Base-by-base conservation (phyloP, 2,329 filamentous ascomycete species). In the Bretziella fagacearum region DNA sequence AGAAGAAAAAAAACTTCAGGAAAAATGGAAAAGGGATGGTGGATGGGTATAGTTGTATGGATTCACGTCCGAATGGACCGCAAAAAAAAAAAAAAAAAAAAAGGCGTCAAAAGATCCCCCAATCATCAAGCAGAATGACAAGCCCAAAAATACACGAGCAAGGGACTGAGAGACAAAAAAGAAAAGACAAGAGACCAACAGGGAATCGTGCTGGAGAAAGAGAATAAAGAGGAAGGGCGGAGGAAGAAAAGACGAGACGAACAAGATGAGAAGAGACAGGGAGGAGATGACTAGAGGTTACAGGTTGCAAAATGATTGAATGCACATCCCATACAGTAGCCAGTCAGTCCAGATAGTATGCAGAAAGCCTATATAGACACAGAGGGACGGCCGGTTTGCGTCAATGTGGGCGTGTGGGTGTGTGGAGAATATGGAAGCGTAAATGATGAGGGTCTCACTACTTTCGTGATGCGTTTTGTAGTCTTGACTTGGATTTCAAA, bases 31-130 rank as follows among this genome's bases (percentile, higher is more conserved):
- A 47, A 42, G 20, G 37, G 46, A 23, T 23, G n/a, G 35, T 10
- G 20, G 43, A 37, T 37, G 43, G 23, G 32, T 36, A 42, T 44
- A 44, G 26, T 32, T 44, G 41, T 44, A 33, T 18, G 41, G 29
- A 20, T 20, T 44, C 27, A 20, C 26, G 41, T 44, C 15, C 39
- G 25, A 42, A 26, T n/a, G 22, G 26, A 15, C 39, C 23, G 25
- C 22, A 40, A 15, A n/a, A 6, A 33, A 13, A 29, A 6, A 33
- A 10, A 29, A 20, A 40, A 15, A n/a, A 6, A 33, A 13, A 29
- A 6, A 33, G 11, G 5, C 30, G 13, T 33, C 30, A 33, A 15
- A 33, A 33, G 30, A 33, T 33, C 30, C 30, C 17, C 30, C 5
- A 15, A 5, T n/a, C 30, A 10, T n/a, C 17, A 10, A n/a, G 13